Conservation (phyloP, 208 protist genomes). For the Leishmania aethiopica region DNA sequence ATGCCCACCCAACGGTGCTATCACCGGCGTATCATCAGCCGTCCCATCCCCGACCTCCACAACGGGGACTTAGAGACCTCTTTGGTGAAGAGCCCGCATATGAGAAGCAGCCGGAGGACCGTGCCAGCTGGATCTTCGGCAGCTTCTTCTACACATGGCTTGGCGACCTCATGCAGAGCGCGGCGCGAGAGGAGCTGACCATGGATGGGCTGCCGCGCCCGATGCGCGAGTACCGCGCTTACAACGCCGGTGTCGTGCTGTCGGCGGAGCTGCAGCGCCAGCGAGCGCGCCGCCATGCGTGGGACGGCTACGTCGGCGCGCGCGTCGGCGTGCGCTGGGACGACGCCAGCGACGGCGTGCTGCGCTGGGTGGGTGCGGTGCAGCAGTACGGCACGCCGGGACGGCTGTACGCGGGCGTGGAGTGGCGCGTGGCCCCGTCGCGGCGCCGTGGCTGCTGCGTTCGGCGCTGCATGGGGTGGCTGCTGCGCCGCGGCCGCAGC, state of each 20-base stretch:
- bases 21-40: no score
- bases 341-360: slow-evolving; percentile 28
- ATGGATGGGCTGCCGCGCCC: slow-evolving; percentile 33
- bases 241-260: slow-evolving; percentile 27
- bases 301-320: slow-evolving; percentile 40
- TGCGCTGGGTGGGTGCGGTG: slow-evolving; percentile 57
- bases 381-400: slow-evolving; percentile 40
- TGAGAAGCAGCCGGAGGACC: slow-evolving; percentile 30
- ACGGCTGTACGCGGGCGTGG: slow-evolving; percentile 56
- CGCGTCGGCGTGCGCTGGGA: slow-evolving; percentile 28
- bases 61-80: neutral
- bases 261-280: slow-evolving; percentile 31
- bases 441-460: slow-evolving; percentile 11
- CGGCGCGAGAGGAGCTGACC: slow-evolving; percentile 35
- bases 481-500: neutral
- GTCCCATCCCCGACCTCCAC: no score
- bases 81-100: slow-evolving; percentile 27
- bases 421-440: slow-evolving; percentile 43
- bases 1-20: no score
- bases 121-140: neutral
- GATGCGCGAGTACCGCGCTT: slow-evolving; percentile 9
- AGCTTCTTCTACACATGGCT: neutral
- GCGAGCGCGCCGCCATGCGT: slow-evolving; percentile 34
- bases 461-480: neutral
- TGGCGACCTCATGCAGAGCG: slow-evolving; percentile 33